Conservation (phyloP, 495 filamentous ascomycete species). For the Hypomontagnella monticulosa region DNA sequence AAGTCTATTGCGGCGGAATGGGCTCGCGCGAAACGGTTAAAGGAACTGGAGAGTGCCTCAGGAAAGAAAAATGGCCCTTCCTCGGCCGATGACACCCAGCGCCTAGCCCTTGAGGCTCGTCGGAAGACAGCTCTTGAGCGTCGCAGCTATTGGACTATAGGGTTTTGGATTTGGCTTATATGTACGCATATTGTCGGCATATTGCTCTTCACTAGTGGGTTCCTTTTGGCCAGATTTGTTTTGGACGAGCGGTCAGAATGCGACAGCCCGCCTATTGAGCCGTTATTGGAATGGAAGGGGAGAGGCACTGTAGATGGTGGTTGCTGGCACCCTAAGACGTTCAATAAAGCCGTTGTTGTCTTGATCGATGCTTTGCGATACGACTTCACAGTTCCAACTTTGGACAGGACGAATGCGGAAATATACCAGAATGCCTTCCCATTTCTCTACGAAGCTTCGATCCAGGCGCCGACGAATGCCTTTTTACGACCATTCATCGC, state of each 20-base stretch:
- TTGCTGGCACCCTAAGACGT: slow-evolving; percentile 95
- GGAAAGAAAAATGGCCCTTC: slow-evolving; percentile 23
- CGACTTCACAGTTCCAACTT: slow-evolving; percentile 91
- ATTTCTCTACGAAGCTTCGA: slow-evolving; percentile 82
- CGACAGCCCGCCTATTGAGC: slow-evolving; percentile 70
- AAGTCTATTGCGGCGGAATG: slow-evolving; percentile 56
- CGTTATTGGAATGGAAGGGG: slow-evolving; percentile 48
- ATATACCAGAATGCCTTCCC: slow-evolving; percentile 89
- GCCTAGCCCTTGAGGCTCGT: slow-evolving; percentile 51
- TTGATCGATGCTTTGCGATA: slow-evolving; percentile 95
- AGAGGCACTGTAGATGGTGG: slow-evolving; percentile 68
- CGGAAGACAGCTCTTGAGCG: slow-evolving; percentile 54
- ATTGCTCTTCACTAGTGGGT: slow-evolving; percentile 95
- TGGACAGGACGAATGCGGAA: slow-evolving; percentile 60
- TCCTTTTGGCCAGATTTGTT: slow-evolving; percentile 91
- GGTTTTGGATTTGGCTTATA: slow-evolving; percentile 65
- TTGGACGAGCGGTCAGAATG: slow-evolving; percentile 90
- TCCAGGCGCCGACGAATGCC: slow-evolving; percentile 77
- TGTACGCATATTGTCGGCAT: slow-evolving; percentile 82
- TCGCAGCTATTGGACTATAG: slow-evolving; percentile 59
- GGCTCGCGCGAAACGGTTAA: slow-evolving; percentile 58
- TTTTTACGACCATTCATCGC: slow-evolving; percentile 96
- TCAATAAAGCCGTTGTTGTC: slow-evolving; percentile 89
- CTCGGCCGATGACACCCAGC: slow-evolving; percentile 45
- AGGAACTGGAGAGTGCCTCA: slow-evolving; percentile 48